Base-by-base conservation (phyloP, 2,329 filamentous ascomycete genomes). In the Epichloe coenophiala region DNA sequence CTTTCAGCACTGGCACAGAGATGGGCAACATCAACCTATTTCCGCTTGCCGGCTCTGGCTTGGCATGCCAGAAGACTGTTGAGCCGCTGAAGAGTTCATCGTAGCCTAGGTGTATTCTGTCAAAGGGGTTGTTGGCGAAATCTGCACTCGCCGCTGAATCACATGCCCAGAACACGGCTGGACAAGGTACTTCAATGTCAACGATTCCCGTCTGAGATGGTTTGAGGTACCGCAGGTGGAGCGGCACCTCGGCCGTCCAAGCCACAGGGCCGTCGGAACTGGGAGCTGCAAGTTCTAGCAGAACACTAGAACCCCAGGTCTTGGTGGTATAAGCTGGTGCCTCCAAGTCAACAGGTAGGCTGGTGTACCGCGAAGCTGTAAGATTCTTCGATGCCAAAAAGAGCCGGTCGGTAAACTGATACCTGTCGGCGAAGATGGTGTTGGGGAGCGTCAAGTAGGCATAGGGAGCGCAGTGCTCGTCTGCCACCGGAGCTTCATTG, bases 101-200 rank as follows among this genome's bases (percentile, higher is more conserved):
- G 64, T 90, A 96, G 1, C 89, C 90, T n/a, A 96, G 60, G 61
- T 88, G 80, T n/a, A 75, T 71, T 5, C 87, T 74, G 64, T 96
- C 90, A 65, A 97, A 97, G 0, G 91, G 91, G 60, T 86, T 95
- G 5, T 75, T 77, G 0, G 77, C 66, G 66, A 91, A 86, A 59
- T 86, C 84, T 1, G 74, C 75, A 1, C 77, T 80, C 48, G 80
- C 75, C 8, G 79, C 76, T 0, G 83, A 78, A 7, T 77, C 73
- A 61, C 91, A 97, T 0, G 89, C 88, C 90, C 90, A 96, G 71
- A 96, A 96, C 0, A 96, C 77, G 0, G 80, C 77, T 0, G 91
- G 91, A 70, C 85, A 90, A 0, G 91, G 86, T 0, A 93, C 64
- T n/a, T 80, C 69, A 1, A 82, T 65, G 4, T 72, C 57, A 2